Conservation (phyloP, 179 eudicot species). For the Heliamphora pulchella region DNA sequence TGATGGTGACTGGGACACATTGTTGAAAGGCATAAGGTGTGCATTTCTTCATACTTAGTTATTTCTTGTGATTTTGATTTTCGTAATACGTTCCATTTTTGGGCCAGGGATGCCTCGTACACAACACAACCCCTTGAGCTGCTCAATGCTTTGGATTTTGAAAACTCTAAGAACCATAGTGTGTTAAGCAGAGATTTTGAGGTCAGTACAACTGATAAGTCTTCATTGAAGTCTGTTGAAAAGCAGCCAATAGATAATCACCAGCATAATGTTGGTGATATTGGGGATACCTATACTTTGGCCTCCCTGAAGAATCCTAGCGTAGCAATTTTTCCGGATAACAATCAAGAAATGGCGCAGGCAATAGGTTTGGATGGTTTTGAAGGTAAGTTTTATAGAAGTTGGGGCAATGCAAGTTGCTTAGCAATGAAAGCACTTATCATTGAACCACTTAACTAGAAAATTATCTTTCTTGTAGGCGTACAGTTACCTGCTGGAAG, state of each 20-base stretch:
- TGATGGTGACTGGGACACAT: constrained; percentile 85
- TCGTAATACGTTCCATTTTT: constrained; percentile 15
- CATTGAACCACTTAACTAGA: background rate
- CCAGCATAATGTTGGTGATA: constrained; percentile 32
- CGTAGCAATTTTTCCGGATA: constrained; percentile 18
- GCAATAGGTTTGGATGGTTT: constrained; percentile 37
- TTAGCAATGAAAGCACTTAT: background rate
- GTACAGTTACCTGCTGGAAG: constrained; percentile 55
- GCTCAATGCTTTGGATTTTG: constrained; percentile 70
- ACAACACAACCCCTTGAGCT: constrained; percentile 95
- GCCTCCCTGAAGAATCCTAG: constrained; percentile 18
- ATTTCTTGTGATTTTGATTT: background rate
- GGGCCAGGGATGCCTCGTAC: constrained; percentile 83
- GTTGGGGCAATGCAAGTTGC: constrained; percentile 9
- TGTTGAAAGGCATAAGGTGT: constrained; percentile 92
- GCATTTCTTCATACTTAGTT: background rate
- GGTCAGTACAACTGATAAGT: constrained; percentile 29
- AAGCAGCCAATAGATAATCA: constrained; percentile 26
- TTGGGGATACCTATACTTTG: constrained; percentile 17
- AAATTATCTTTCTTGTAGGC: constrained; percentile 38
- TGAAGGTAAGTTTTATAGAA: constrained; percentile 49
- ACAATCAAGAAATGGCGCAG: constrained; percentile 24
- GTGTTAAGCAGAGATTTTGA: constrained; percentile 35
- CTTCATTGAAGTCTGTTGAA: constrained; percentile 23
- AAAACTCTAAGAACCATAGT: constrained; percentile 37